Evolutionary conservation across 805 yeast species (phyloP), one percentile per base, ranked within the genome.

Genomic region (Debaryomyces prosopidis): DNA sequence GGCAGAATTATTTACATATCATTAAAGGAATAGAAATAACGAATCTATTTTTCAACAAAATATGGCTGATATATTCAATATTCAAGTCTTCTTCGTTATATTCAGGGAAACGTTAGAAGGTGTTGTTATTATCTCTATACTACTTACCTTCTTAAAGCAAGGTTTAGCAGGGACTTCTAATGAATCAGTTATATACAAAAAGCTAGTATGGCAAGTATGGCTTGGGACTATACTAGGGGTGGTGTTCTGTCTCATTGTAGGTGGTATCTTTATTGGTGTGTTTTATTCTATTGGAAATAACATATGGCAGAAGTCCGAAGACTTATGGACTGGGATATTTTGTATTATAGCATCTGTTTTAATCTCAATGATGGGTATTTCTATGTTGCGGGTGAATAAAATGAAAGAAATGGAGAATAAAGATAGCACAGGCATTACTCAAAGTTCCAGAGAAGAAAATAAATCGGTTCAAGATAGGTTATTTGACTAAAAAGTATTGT

Each of bases 331-430:
- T 76, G 97, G 97, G 71, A 76, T 88, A 45, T 89, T 90, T 63
- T 87, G 94, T 67, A 69, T 90, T 55, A 82, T 90, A 62, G 97
- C 97, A 3, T 80, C 95, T 0, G 72, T 87, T 41, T 80, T 90
- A 81, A 90, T 90, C 60, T 80, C 96, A 7, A 56, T 85, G 56
- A 90, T 90, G 96, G 97, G 97, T 61, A 78, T 91, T 56, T 95
- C 96, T 45, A 87, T 90, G 96, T 77, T 90, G 60, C 81, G 97
- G 68, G 77, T 90, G 66, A 89, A 89, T 75, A 89, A 90, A 74
- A 87, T 90, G 95, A 89, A 88, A 72, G 90, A 81, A 91, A 73
- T 90, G 97, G 97, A 81, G 96, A 73, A 75, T 89, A 55, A 91
- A 91, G 73, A 85, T 90, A 62, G 96, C 97, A 23, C 77, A 71